These are phyloP conservation scores for Umbilicus rupestris DNA, from an alignment of 164 flowering plant genomes.

Conservation along the genomic window DNA sequence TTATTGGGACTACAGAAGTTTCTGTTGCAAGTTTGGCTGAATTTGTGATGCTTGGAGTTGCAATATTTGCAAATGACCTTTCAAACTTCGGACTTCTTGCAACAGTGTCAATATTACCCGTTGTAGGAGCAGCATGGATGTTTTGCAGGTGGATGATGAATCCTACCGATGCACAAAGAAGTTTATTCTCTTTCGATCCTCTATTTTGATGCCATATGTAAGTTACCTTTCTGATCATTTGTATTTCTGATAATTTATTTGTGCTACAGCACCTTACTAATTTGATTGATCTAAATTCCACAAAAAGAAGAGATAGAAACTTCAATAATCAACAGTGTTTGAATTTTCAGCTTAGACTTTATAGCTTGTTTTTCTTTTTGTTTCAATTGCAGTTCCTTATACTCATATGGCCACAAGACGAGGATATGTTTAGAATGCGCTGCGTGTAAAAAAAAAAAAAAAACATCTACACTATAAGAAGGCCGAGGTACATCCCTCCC, in stretches of 20 bases:
- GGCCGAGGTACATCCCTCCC: slow-evolving; percentile 11
- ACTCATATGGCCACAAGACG: neutral
- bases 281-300: no score
- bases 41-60: slow-evolving; percentile 82
- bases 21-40: slow-evolving; percentile 92
- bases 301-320: no score
- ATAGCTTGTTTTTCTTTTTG: neutral
- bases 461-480: neutral
- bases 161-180: slow-evolving; percentile 82
- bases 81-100: slow-evolving; percentile 88
- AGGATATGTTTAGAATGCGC: neutral
- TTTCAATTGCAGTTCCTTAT: neutral
- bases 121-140: slow-evolving; percentile 81
- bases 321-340: no score
- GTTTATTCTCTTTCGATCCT: slow-evolving; percentile 56
- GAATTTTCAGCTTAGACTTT: neutral
- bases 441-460: neutral
- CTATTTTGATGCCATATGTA: slow-evolving; percentile 26
- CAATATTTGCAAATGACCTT: slow-evolving; percentile 80
- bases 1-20: slow-evolving; percentile 87
- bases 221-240: slow-evolving; percentile 11
- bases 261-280: neutral
- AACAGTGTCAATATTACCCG: slow-evolving; percentile 75
- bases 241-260: neutral
- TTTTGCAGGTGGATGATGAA: slow-evolving; percentile 76